Evolutionary conservation across 169 alveolate species (phyloP).

Genomic region (Cryptosporidium canis): DNA sequence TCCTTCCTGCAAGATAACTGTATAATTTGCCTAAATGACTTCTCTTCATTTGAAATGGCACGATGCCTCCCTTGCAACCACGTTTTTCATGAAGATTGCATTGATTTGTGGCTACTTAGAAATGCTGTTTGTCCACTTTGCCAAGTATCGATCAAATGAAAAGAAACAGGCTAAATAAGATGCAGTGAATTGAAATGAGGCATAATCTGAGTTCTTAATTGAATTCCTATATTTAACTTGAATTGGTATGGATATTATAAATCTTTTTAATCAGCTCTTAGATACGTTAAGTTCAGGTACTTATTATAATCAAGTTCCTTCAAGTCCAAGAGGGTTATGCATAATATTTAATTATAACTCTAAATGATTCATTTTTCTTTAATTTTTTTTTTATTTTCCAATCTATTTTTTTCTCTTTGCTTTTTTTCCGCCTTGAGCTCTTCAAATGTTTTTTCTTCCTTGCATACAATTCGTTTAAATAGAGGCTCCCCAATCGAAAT

Average conservation of each 20-base stretch:
- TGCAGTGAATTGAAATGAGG: neutral
- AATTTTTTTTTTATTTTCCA: neutral
- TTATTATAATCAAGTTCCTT: neutral
- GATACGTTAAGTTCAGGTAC: neutral
- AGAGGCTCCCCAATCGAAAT: constrained; percentile 50
- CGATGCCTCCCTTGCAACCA: constrained; percentile 85
- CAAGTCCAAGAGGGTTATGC: neutral
- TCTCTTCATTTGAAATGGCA: constrained; percentile 46
- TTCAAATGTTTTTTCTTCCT: neutral
- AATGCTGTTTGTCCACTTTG: constrained; percentile 79
- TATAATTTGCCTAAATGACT: constrained; percentile 68
- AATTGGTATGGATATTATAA: neutral
- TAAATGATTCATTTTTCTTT: neutral
- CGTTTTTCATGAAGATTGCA: constrained; percentile 81
- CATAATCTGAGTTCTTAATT: neutral
- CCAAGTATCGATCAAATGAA: constrained; percentile 26
- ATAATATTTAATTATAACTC: constrained; percentile 4
- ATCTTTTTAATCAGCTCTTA: neutral
- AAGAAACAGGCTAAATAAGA: neutral
- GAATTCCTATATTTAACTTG: neutral
- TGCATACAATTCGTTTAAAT: constrained; percentile 13
- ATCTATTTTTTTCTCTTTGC: constrained; percentile 10
- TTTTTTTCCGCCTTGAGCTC: constrained; percentile 46
- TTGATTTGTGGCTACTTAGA: constrained; percentile 83
- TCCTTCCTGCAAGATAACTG: constrained; percentile 50